Evolutionary conservation across 768 basidiomycete species (phyloP), one percentile per base, ranked within the genome.

Genomic region (Mycena haematopus): DNA sequence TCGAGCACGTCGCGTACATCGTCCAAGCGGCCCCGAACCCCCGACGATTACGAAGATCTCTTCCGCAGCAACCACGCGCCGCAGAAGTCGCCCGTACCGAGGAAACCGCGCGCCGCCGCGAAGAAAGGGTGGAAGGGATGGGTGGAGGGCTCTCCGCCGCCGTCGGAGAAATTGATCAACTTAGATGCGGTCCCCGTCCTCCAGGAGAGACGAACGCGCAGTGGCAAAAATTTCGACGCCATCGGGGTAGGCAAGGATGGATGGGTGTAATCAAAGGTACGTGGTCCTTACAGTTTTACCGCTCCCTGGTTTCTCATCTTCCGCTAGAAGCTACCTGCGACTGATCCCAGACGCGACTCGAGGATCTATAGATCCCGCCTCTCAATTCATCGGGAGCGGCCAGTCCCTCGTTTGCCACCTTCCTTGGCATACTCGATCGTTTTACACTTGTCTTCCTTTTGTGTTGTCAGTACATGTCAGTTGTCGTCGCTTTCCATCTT

Each of bases 51-150:
- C 63, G 82, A 82, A 19, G 71, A 80, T 25, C 59, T 81, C 29
- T 61, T 62, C 40, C 66, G 13, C 66, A 72, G 55, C 62, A 62
- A 63, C 52, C 64, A 57, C 60, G 69, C 73, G 56, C 70, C 65
- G 42, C 70, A 55, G 46, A 6, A 11, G 29, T 69, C 69, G 25
- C 72, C 68, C 27, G 77, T 70, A 27, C 74, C 74, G n/a, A 81
- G 82, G 47, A 83, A 80, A 73, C 91, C 85, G 79, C 87, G 88
- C 67, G 78, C 82, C 46, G 81, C 87, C 0, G 87, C 83, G 36
- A 87, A 82, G 76, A 93, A 93, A 74, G 92, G 92, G 19, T 93
- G 92, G 92, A 93, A 93, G 79, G 92, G 92, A 40, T 93, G 92
- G 92, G 89, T 93, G 22, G 92, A 92, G 78, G 91, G 91, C 67